Evolutionary conservation across 768 basidiomycete genomes (phyloP), one percentile per base, ranked within the genome.

Genomic region (Pholiota conissans): DNA sequence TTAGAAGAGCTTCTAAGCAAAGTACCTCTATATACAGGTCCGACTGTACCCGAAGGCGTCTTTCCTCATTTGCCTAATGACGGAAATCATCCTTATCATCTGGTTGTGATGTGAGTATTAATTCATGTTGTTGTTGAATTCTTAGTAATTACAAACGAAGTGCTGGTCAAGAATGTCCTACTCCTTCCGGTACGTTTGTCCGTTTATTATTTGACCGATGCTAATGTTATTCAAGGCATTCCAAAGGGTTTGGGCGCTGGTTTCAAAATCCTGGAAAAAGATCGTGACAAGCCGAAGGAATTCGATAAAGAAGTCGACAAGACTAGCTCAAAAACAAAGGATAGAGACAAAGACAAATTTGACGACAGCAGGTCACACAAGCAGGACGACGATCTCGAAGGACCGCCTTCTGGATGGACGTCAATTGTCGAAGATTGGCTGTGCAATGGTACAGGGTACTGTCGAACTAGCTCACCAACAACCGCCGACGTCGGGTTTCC

Each of bases 111-210:
- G 90, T 91, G 69, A 71, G 87, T 73, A 6, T 26, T 49, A 30
- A 18, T 49, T 28, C 16, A 29, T 10, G 24, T 9, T 32, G 5
- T 28, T 55, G 58, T 35, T 59, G 69, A 27, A 52, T 47, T 20
- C 11, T 46, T 42, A 51, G 55, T 35, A 48, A 59, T 60, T 52
- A 61, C 62, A 29, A 67, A 49, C 51, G 32, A 61, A 76, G 75
- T 57, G 74, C 77, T 29, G 90, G 90, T 26, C 90, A 93, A 67
- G 90, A 92, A 76, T 93, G 90, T 65, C 90, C 90, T 5, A 89
- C 86, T n/a, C 74, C 81, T 29, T 87, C 85, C n/a, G 89, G 89
- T 86, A 58, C 46, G 20, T 32, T 6, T n/a, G n/a, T n/a, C n/a
- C n/a, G 13, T 13, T 32, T 6, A 32, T 6, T 13, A 32, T 32